phyloP scores from a whole-genome alignment of 2,329 filamentous ascomycete species.

The Neofusicoccum cordaticola region DNA sequence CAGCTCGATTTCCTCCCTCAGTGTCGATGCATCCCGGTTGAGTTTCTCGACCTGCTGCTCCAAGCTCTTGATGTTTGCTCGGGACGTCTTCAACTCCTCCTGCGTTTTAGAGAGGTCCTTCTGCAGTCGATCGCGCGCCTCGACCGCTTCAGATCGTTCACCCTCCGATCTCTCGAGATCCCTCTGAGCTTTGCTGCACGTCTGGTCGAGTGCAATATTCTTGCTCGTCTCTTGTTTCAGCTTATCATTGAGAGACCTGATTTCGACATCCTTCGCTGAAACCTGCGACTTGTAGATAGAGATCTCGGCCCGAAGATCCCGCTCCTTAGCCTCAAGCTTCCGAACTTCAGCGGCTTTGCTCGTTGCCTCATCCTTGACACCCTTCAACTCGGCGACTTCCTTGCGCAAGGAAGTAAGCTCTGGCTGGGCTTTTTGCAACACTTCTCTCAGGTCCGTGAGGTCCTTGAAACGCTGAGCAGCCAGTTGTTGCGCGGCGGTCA shows the following conservation, averaged over 20 bases:
- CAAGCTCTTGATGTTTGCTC: conserved; percentile 64
- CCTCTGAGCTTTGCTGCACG: conserved; percentile 68
- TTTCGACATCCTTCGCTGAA: conserved; percentile 72
- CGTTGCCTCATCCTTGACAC: conserved; percentile 70
- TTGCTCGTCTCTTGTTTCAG: conserved; percentile 70
- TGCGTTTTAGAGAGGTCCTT: conserved; percentile 69
- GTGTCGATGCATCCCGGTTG: conserved; percentile 62
- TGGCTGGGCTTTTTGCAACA: conserved; percentile 80
- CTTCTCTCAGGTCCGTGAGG: conserved; percentile 72
- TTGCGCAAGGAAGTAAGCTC: conserved; percentile 77
- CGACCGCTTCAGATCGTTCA: conserved; percentile 74
- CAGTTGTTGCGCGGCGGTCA: conserved; percentile 81
- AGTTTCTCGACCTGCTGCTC: conserved; percentile 72
- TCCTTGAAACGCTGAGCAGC: conserved; percentile 88
- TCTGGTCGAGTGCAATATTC: conserved; percentile 74
- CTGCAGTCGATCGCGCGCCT: conserved; percentile 67
- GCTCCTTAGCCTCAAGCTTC: conserved; percentile 76
- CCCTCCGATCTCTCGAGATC: conserved; percentile 75
- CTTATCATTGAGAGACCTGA: conserved; percentile 75
- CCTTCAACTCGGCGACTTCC: conserved; percentile 73
- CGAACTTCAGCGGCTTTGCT: conserved; percentile 63
- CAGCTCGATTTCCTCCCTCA: conserved; percentile 78
- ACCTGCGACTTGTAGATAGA: conserved; percentile 66
- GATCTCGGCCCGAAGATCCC: conserved; percentile 74
- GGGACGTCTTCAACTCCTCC: conserved; percentile 62